These are phyloP conservation scores for Sclerotinia spermophila DNA, from an alignment of 2,329 filamentous ascomycete species.

Conservation along the genomic window DNA sequence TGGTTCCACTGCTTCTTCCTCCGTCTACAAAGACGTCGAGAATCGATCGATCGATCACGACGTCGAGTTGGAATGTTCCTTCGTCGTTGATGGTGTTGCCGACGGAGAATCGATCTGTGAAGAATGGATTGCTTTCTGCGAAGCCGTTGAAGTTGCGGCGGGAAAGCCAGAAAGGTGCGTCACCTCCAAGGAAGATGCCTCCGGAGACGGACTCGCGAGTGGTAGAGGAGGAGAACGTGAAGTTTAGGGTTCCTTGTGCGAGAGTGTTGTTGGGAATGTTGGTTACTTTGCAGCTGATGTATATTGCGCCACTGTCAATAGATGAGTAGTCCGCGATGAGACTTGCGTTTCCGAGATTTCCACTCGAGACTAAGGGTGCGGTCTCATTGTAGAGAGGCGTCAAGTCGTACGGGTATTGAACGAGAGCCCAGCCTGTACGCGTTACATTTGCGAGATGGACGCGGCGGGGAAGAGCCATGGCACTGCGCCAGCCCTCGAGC, in stretches of 20 bases:
- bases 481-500: constrained; percentile 49
- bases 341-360: constrained; percentile 46
- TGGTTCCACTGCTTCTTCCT: constrained; percentile 48
- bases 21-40: constrained; percentile 54
- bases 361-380: constrained; percentile 42
- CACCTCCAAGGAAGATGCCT: constrained; percentile 48
- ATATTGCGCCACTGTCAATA: constrained; percentile 49
- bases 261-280: constrained; percentile 34
- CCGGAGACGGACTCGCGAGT: constrained; percentile 48
- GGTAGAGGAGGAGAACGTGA: constrained; percentile 49
- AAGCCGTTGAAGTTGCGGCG: constrained; percentile 48
- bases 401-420: constrained; percentile 49
- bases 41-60: constrained; percentile 52
- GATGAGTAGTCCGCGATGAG: constrained; percentile 49
- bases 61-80: constrained; percentile 40
- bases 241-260: constrained; percentile 43
- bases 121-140: constrained; percentile 44
- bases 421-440: constrained; percentile 49
- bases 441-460: constrained; percentile 51
- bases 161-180: constrained; percentile 49
- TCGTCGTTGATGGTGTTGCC: constrained; percentile 25
- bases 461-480: constrained; percentile 51
- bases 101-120: constrained; percentile 50
- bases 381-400: constrained; percentile 44
- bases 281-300: constrained; percentile 53